Conservation (phyloP, 371 early-diverging fungal genomes). For the Mortierella polycephala region DNA sequence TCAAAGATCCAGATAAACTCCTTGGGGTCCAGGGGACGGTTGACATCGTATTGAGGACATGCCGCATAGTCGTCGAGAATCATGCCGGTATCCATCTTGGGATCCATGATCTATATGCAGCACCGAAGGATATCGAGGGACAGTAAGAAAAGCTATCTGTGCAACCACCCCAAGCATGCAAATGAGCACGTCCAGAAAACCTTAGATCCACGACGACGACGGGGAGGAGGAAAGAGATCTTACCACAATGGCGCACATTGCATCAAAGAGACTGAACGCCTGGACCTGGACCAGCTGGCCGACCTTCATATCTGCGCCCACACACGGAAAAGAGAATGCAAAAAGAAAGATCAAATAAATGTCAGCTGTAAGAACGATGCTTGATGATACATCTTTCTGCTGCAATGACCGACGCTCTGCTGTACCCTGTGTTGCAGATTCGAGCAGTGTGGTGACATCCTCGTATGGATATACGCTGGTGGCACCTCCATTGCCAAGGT, state of each 20-base stretch:
- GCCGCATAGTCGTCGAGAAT: slow-evolving; percentile 55
- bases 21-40: slow-evolving; percentile 49
- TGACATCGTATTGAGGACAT: slow-evolving; percentile 58
- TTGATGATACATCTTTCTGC: neutral
- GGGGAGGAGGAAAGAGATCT: neutral
- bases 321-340: neutral
- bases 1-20: slow-evolving; percentile 77
- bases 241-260: slow-evolving; percentile 84
- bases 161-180: no score
- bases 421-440: slow-evolving; percentile 65
- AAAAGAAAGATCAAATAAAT: neutral
- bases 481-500: neutral
- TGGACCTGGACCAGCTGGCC: slow-evolving; percentile 72
- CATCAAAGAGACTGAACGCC: slow-evolving; percentile 75
- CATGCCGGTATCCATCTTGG: slow-evolving; percentile 86
- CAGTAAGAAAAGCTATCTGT: no score
- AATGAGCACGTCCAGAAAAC: no score
- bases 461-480: slow-evolving; percentile 48
- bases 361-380: neutral
- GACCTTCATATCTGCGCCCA: slow-evolving; percentile 65
- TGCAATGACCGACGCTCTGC: neutral
- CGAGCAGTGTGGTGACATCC: slow-evolving; percentile 65
- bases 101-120: slow-evolving; percentile 76
- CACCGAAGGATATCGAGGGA: no score
- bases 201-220: neutral